These are phyloP conservation scores for Thalassiosira delicatula DNA, from an alignment of 352 stramenopile genomes.

Conservation along the genomic window DNA sequence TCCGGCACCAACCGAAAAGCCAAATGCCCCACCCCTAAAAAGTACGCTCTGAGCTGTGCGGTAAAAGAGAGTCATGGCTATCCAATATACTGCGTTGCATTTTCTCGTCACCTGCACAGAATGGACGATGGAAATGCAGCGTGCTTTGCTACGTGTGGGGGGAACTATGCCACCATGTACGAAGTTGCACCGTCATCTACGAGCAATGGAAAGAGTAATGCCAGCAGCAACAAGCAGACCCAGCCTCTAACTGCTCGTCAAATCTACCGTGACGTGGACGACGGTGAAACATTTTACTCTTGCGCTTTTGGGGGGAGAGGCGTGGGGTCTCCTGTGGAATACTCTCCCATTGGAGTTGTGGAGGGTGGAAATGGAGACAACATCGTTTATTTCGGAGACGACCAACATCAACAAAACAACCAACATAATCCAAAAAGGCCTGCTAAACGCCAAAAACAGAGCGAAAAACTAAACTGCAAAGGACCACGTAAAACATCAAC, in stretches of 20 bases:
- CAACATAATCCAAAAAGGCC: slow-evolving; percentile 8
- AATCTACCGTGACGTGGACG: slow-evolving; percentile 66
- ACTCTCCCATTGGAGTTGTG: slow-evolving; percentile 12
- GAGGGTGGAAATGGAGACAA: not conserved
- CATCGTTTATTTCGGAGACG: slow-evolving; percentile 39
- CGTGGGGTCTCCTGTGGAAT: slow-evolving; percentile 49
- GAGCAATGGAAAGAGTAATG: not conserved
- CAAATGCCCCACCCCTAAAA: no score
- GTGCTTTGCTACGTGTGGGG: slow-evolving; percentile 70
- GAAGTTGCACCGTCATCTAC: slow-evolving; percentile 34
- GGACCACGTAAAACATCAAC: not conserved
- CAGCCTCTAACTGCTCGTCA: slow-evolving; percentile 54
- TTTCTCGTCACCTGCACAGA: slow-evolving; percentile 40
- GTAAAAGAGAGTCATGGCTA: slow-evolving; percentile 35
- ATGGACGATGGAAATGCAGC: slow-evolving; percentile 24
- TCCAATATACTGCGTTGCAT: slow-evolving; percentile 50
- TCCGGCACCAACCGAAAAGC: no score
- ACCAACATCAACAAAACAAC: not conserved
- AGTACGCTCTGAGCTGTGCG: slow-evolving; percentile 19
- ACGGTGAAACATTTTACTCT: slow-evolving; percentile 69
- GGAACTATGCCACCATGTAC: slow-evolving; percentile 67
- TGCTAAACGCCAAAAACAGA: slow-evolving; percentile 22
- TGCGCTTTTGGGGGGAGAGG: slow-evolving; percentile 73
- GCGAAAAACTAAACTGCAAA: no score
- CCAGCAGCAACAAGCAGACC: slow-evolving; percentile 1